These are phyloP conservation scores for Spergularia azorica DNA, from an alignment of 179 eudicot genomes.

Conservation along the genomic window DNA sequence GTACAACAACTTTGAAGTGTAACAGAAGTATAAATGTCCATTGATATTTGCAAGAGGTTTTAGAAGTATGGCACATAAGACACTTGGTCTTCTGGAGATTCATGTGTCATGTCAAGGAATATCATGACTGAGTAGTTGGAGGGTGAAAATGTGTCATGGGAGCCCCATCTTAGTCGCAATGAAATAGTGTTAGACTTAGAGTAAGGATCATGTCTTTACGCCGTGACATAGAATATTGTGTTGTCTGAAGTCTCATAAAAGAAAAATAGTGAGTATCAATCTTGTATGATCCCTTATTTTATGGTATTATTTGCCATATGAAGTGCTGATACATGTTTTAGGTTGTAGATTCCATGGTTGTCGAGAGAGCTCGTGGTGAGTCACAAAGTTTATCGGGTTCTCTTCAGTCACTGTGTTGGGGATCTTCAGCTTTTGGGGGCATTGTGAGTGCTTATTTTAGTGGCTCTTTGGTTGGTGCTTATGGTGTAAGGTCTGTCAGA, in stretches of 20 bases:
- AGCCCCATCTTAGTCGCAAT: background rate
- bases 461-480: conserved; percentile 94
- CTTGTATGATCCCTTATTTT: background rate
- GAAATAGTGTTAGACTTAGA: background rate
- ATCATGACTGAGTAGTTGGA: background rate
- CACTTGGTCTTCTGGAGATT: background rate
- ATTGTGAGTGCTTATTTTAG: conserved; percentile 97
- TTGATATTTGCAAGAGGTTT: background rate
- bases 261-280: background rate
- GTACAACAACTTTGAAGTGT: background rate
- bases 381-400: conserved; percentile 97
- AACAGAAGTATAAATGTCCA: background rate
- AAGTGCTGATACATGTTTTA: conserved; percentile 42
- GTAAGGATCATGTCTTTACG: background rate
- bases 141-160: background rate
- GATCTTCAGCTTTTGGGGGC: conserved; percentile 94
- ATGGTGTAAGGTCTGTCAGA: conserved; percentile 83
- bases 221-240: background rate
- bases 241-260: background rate
- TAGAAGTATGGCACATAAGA: background rate
- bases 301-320: conserved; percentile 3
- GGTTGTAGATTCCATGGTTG: conserved; percentile 99
- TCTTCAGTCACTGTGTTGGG: conserved; percentile 98
- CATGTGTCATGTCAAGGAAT: background rate
- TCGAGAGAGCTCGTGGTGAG: conserved; percentile 99